Percentiles rank a stretch among this genome's conserved stretches.
Conservation (phyloP, 2,329 filamentous ascomycete species). For the Hymenotorrendiella dingleyae region DNA sequence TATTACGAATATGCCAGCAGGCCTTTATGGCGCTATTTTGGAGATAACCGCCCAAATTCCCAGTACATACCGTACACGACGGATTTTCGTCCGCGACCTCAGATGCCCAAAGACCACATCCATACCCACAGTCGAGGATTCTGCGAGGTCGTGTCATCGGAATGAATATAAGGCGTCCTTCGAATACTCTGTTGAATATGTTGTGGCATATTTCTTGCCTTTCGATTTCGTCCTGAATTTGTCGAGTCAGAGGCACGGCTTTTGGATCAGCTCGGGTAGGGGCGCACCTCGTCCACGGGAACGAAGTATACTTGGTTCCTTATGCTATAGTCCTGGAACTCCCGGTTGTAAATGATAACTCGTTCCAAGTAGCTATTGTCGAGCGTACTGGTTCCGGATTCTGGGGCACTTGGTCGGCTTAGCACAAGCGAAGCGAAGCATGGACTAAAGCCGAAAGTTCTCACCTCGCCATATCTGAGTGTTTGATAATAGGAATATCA, state of each 20-base stretch:
- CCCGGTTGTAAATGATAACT: conserved; percentile 53
- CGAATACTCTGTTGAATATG: conserved; percentile 58
- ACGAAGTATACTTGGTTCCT: conserved; percentile 60
- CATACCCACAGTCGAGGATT: conserved; percentile 68
- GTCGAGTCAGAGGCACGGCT: neutral
- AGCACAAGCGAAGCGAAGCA: neutral
- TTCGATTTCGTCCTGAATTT: conserved; percentile 58
- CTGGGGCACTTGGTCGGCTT: conserved; percentile 30
- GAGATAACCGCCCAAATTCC: no score
- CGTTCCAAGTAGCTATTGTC: conserved; percentile 55
- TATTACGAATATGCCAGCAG: no score
- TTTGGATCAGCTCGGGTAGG: neutral
- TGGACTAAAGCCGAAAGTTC: no score
- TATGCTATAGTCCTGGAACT: conserved; percentile 62
- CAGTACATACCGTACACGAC: no score
- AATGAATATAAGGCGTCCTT: conserved; percentile 64
- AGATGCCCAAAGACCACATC: conserved; percentile 64
- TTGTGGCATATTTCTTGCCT: conserved; percentile 58
- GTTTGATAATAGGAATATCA: no score
- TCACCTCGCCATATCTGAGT: no score
- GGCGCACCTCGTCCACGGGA: conserved; percentile 63
- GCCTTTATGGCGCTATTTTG: no score
- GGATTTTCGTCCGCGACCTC: conserved; percentile 62
- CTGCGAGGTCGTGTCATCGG: conserved; percentile 50
- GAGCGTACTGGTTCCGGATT: conserved; percentile 41